Evolutionary conservation across 1,139 yeast genomes (phyloP).

Genomic region (Pichia inconspicua): DNA sequence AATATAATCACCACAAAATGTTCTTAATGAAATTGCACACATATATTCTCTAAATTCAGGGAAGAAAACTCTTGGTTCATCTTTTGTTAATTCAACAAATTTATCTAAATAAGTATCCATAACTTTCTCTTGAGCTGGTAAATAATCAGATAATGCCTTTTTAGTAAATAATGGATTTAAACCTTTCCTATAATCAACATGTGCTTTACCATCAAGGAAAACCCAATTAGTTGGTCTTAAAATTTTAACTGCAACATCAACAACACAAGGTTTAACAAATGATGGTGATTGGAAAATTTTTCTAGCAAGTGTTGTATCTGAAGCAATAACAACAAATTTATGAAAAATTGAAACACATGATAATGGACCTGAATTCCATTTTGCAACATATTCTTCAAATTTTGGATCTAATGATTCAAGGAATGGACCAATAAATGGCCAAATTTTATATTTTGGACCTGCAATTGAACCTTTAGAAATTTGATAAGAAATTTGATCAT

Average conservation of each 20-base stretch:
- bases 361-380: conserved; percentile 91
- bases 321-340: conserved; percentile 93
- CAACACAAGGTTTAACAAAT: conserved; percentile 94
- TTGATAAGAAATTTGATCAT: conserved; percentile 78
- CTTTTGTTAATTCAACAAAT: conserved; percentile 49
- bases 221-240: conserved; percentile 97
- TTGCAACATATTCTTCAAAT: conserved; percentile 84
- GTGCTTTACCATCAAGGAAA: conserved; percentile 91
- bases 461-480: conserved; percentile 77
- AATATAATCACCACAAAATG: conserved; percentile 93
- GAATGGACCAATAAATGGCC: conserved; percentile 96
- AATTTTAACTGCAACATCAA: conserved; percentile 90
- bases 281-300: conserved; percentile 79
- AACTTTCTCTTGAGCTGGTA: conserved; percentile 75
- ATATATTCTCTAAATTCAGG: conserved; percentile 90
- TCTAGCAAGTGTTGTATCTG: conserved; percentile 82
- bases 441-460: conserved; percentile 77
- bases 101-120: conserved; percentile 73
- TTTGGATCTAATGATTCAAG: conserved; percentile 94
- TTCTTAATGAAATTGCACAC: conserved; percentile 87
- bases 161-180: conserved; percentile 84
- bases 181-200: conserved; percentile 84
- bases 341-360: conserved; percentile 97
- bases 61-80: conserved; percentile 68
- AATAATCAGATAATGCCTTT: conserved; percentile 71